These are phyloP conservation scores for Fusarium denticulatum DNA, from an alignment of 2,329 filamentous ascomycete genomes.

Conservation along the genomic window DNA sequence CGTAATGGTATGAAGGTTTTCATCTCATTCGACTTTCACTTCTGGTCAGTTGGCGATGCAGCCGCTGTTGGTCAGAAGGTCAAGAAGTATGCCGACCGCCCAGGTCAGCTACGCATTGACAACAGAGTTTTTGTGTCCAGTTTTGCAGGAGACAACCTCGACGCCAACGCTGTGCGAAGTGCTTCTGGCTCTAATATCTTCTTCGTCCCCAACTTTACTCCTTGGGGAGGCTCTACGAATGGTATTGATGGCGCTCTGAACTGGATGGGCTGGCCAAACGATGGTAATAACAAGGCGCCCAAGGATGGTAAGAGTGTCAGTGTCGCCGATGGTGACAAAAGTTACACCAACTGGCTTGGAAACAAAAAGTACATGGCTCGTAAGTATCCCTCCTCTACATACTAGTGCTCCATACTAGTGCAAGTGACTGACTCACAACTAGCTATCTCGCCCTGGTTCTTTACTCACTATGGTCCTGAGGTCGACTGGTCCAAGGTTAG, in stretches of 20 bases:
- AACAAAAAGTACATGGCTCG: conserved; percentile 60
- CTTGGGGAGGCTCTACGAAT: conserved; percentile 50
- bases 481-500: conserved; percentile 26
- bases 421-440: neutral
- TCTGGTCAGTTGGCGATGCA: conserved; percentile 52
- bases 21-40: conserved; percentile 67
- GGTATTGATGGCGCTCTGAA: conserved; percentile 58
- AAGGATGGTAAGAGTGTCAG: conserved; percentile 51
- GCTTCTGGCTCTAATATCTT: conserved; percentile 57
- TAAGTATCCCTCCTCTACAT: neutral
- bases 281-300: conserved; percentile 61
- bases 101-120: conserved; percentile 61
- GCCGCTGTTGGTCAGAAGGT: conserved; percentile 56
- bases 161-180: conserved; percentile 52
- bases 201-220: conserved; percentile 62
- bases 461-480: conserved; percentile 53
- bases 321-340: conserved; percentile 52
- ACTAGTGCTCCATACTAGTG: fast-evolving
- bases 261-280: conserved; percentile 58
- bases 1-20: conserved; percentile 62
- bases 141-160: conserved; percentile 60
- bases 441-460: conserved; percentile 56
- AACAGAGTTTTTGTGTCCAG: conserved; percentile 63
- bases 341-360: conserved; percentile 48
- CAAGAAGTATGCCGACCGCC: conserved; percentile 53